Base-by-base conservation (phyloP, 331 rosid genomes). In the Rhamnella rubrinervis region DNA sequence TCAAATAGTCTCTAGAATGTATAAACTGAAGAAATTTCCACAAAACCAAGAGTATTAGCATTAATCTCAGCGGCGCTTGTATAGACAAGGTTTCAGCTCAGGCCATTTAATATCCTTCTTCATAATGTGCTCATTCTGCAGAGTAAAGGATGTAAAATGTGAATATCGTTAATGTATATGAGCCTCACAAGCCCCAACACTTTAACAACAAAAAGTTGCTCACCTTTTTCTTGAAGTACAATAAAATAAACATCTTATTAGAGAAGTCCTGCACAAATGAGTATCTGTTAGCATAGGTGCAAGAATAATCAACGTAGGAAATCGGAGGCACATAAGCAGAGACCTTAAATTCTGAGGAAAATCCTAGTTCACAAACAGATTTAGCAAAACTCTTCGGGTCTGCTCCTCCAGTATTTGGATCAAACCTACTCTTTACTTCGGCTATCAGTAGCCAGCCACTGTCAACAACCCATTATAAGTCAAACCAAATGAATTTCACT, bases 381-480 rank as follows among this genome's bases (percentile, higher is more conserved):
- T 64, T 87, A 61, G 87, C 73, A 55, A 93, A 91, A 66, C 71
- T 81, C 51, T 82, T 79, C 10, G 97, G 96, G 44, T 93, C 95
- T 31, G 98, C 97, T 80, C 96, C 98, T 68, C 96, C 96, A 11
- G 75, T 91, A 40, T 76, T 85, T 60, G 92, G 90, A 79, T 93
- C 98, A 71, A 93, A 88, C 81, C 97, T 84, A 81, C 98, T 93
- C 77, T 85, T 93, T 2, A 93, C 98, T 90, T 93, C 98, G 46
- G 97, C 90, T 78, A 90, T 93, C 85, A 93, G 72, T 72, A 93
- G 97, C 96, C 95, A 90, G 49, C 96, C 96, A 65, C 98, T 88
- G 72, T 59, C 71, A 57, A 52, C 35, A 71, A 70, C 64, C 75
- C 37, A 35, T 62, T 20, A 35, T 15, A 65, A 51, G 77, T 81